Evolutionary conservation across 768 basidiomycete species (phyloP), one percentile per base, ranked within the genome.

Genomic region (Tulasnella calospora): DNA sequence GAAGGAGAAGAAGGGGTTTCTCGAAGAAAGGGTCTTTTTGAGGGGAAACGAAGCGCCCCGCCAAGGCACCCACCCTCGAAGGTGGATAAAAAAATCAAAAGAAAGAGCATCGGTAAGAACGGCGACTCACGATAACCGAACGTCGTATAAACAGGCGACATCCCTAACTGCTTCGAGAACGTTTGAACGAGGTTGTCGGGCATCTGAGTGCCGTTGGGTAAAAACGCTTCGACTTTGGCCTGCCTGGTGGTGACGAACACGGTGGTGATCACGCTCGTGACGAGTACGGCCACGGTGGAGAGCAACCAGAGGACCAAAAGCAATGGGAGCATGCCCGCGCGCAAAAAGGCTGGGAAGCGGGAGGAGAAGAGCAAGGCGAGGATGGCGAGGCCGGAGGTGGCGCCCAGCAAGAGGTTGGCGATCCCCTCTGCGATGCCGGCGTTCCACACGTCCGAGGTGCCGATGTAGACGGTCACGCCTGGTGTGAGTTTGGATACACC

Each of bases 101-200:
- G 15, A 47, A 30, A 46, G 8, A 15, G 44, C 12, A 75, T 27
- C 55, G 33, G n/a, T 33, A 38, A 35, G 75, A 67, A 35, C 30
- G 55, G 55, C 57, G 44, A 78, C 77, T 71, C 55, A 78, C 77
- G 77, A 47, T 78, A 78, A 21, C 44, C 44, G 27, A 44, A 41
- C 15, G 27, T 21, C 44, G 35, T 47, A 38, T 78, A 78, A 1
- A 7, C 69, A 40, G 77, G 69, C 12, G 69, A 71, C 30, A 71
- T 47, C 19, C 77, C 77, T 19, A 78, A 35, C 47, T 78, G 33
- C 33, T 38, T 27, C 41, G 40, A 51, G 4, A 78, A 51, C 27
- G 41, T 23, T 3, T 33, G 35, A 21, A 78, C 44, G 40, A 78
- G 51, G 35, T 67, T n/a, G 17, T 40, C 33, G 30, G 77, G 77